Evolutionary conservation across 2,329 filamentous ascomycete species (phyloP).

Genomic region (Aureobasidium sp.): DNA sequence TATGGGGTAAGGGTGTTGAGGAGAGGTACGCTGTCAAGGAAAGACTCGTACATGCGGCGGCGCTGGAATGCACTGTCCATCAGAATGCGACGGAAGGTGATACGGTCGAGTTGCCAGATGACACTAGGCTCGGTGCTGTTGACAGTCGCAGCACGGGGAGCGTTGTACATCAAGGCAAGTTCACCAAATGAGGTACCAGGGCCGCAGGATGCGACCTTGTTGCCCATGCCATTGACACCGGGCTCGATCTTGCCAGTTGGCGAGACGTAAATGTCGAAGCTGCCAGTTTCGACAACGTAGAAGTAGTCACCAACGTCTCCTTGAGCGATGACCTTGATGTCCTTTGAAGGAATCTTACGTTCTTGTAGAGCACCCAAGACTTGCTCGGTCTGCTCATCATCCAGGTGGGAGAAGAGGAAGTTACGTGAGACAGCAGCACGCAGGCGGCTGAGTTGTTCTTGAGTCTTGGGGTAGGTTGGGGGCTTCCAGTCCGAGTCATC

Average conservation of each 20-base stretch:
- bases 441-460: conserved; percentile 71
- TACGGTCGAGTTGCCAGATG: conserved; percentile 87
- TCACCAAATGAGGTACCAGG: conserved; percentile 93
- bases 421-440: conserved; percentile 77
- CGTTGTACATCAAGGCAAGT: conserved; percentile 97
- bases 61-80: conserved; percentile 98
- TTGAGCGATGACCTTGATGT: conserved; percentile 84
- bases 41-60: conserved; percentile 92
- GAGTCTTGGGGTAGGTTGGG: conserved; percentile 72
- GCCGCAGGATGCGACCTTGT: conserved; percentile 71
- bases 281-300: conserved; percentile 88
- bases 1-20: conserved; percentile 77
- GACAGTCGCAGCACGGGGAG: conserved; percentile 88
- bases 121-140: conserved; percentile 74
- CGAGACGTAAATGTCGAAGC: conserved; percentile 89
- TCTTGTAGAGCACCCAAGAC: conserved; percentile 87
- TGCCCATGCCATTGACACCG: conserved; percentile 72
- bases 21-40: conserved; percentile 87
- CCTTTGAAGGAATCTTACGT: conserved; percentile 90
- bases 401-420: conserved; percentile 88
- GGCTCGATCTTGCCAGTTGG: conserved; percentile 65
- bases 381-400: conserved; percentile 82
- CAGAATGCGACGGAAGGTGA: conserved; percentile 94
- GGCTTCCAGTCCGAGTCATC: conserved; percentile 87
- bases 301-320: conserved; percentile 96